Evolutionary conservation across 2,329 filamentous ascomycete genomes (phyloP), one percentile per base, ranked within the genome.

Genomic region (Alternaria rosae): DNA sequence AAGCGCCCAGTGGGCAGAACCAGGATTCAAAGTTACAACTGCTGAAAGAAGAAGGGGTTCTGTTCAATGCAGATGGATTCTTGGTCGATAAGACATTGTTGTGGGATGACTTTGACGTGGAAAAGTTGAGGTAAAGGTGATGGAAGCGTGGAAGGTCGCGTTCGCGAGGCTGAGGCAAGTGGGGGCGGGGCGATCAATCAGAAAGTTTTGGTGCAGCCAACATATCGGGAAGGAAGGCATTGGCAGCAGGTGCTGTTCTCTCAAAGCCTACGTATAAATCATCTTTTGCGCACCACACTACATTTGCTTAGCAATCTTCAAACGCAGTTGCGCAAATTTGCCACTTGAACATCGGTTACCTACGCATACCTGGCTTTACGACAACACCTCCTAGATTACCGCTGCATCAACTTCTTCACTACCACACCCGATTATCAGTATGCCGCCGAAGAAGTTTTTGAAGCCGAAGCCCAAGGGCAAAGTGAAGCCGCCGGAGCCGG

Each of bases 21-120:
- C 83, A 90, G 61, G 84, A 85, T 32, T 88, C 89, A 79, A 92
- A 92, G 83, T 84, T 87, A 72, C 76, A 78, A 64, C 73, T 92
- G 55, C 76, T 93, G 64, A 82, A 82, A 62, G 82, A 80, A 2
- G 91, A 92, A 77, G 91, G 90, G 1, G 87, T 92, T 10, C 79
- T 78, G 66, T 87, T 92, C 69, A 86, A 91, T 73, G 83, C 77
- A 12, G 83, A 82, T 35, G 89, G 88, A 1, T 86, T 82, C 67
- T 84, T 92, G 48, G 59, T 90, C 8, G 89, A 85, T 59, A 75
- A 76, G 54, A 64, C 61, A 35, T 72, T 71, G 50, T 76, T 81
- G 63, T 86, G 83, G 83, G 73, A 80, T 67, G 80, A 76, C 0
- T 85, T 85, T 38, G 66, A 72, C 23, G 59, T 71, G 10, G 60